Evolutionary conservation across 495 filamentous ascomycete species (phyloP).

Genomic region (Hyaloscypha variabilis): DNA sequence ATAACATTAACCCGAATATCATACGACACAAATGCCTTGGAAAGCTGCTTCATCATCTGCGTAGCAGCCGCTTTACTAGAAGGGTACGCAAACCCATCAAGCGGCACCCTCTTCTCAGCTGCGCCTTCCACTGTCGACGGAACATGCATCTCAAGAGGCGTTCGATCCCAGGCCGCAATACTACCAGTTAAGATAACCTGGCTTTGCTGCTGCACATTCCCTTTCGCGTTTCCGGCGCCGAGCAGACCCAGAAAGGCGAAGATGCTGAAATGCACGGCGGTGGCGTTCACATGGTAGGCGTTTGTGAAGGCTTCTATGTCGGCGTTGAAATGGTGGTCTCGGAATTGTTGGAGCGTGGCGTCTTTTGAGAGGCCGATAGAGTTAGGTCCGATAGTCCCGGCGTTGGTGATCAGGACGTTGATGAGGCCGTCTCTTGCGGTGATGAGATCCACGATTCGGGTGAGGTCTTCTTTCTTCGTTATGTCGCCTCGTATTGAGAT

Average conservation of each 20-base stretch:
- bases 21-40: constrained; percentile 56
- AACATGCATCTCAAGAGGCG: too few species aligned
- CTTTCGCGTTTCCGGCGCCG: constrained; percentile 60
- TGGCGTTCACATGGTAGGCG: constrained; percentile 62
- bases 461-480: constrained; percentile 60
- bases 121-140: too few species aligned
- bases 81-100: constrained; percentile 63
- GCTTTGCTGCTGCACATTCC: constrained; percentile 53
- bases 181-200: constrained; percentile 67
- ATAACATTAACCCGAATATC: constrained; percentile 66
- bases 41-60: constrained; percentile 66
- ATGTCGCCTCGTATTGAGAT: constrained; percentile 66
- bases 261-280: constrained; percentile 62
- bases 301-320: constrained; percentile 60
- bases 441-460: constrained; percentile 50
- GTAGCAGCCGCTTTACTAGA: constrained; percentile 65
- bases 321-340: constrained; percentile 49
- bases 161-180: constrained; percentile 62
- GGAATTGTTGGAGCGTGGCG: constrained; percentile 50
- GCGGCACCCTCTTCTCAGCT: too few species aligned
- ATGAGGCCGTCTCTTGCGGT: constrained; percentile 56
- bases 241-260: constrained; percentile 67
- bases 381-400: constrained; percentile 61
- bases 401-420: constrained; percentile 68
- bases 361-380: constrained; percentile 32